Evolutionary conservation across 495 filamentous ascomycete genomes (phyloP), one percentile per base, ranked within the genome.

Genomic region (Delitschia confertaspora): DNA sequence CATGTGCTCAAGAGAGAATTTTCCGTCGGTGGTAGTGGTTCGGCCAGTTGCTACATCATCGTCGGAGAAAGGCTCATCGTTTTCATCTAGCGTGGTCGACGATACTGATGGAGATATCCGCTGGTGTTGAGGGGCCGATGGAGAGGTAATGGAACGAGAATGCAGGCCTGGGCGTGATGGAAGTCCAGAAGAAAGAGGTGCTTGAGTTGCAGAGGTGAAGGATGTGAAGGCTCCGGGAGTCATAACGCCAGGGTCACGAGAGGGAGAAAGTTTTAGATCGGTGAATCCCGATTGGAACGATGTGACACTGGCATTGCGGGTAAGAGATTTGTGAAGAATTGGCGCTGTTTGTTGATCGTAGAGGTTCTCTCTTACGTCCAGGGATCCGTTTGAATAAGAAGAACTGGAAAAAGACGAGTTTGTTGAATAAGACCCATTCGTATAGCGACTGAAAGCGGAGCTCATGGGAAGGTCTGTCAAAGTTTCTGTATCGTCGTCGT

Each of bases 271-370:
- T n/a, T 80, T 73, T 14, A 73, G 69, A 53, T 94, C 88, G 1
- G 80, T 74, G 38, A 94, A 88, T 30, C 84, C 84, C 53, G 84
- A 89, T 45, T 95, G 87, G 60, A 98, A 89, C 0, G 86, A 91
- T 0, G 79, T 75, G 3, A 76, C 71, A 25, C 80, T 85, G 17
- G 75, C 72, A 11, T 80, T 85, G 14, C 79, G 71, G 9, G 71
- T 76, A 23, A 89, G 72, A 0, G 84, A 88, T 51, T 87, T 85
- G 50, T 86, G 79, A 11, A 96, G 66, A 39, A 98, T 94, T 0
- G 91, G 91, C 3, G 88, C 73, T 9, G 89, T 93, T 55, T 93
- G 83, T 57, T 89, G 89, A 57, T 96, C 88, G 59, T 98, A 96
- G 3, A 95, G 70, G 57, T 86, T 81, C 9, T 88, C 85, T 13